Conservation (phyloP, 306 rosid species). For the Datisca glomerata region DNA sequence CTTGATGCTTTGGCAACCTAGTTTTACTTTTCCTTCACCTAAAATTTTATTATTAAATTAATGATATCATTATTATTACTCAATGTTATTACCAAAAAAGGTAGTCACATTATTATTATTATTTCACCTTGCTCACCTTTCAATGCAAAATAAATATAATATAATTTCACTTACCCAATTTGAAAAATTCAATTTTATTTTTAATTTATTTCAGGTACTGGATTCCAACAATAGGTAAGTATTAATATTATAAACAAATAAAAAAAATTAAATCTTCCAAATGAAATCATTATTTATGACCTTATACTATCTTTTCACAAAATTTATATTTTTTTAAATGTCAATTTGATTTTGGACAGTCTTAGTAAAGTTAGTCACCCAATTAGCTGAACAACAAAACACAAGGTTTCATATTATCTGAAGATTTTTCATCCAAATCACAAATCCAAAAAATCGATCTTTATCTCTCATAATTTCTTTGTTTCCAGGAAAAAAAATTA, state of each 20-base stretch:
- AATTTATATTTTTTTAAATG: constrained; percentile 35
- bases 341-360: constrained; percentile 56
- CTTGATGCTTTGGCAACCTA: constrained; percentile 54
- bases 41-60: neutral
- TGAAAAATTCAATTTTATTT: constrained; percentile 23
- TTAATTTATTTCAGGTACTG: constrained; percentile 33
- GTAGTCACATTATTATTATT: constrained; percentile 26
- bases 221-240: constrained; percentile 52
- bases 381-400: constrained; percentile 54
- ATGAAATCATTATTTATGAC: constrained; percentile 25
- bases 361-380: constrained; percentile 54
- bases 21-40: neutral
- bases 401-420: constrained; percentile 44
- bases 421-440: constrained; percentile 43
- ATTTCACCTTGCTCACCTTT: constrained; percentile 29
- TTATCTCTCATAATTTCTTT: constrained; percentile 16
- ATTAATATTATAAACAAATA: constrained; percentile 25
- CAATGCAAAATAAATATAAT: constrained; percentile 19
- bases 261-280: constrained; percentile 23
- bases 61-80: neutral
- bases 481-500: constrained; percentile 10
- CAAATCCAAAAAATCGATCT: constrained; percentile 20
- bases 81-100: neutral
- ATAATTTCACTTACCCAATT: constrained; percentile 49
- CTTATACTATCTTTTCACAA: constrained; percentile 15